Percentiles rank a stretch among this genome's conserved stretches.
phyloP scores from a whole-genome alignment of 108 stramenopile genomes.

The Cyclotella kingstonii region DNA sequence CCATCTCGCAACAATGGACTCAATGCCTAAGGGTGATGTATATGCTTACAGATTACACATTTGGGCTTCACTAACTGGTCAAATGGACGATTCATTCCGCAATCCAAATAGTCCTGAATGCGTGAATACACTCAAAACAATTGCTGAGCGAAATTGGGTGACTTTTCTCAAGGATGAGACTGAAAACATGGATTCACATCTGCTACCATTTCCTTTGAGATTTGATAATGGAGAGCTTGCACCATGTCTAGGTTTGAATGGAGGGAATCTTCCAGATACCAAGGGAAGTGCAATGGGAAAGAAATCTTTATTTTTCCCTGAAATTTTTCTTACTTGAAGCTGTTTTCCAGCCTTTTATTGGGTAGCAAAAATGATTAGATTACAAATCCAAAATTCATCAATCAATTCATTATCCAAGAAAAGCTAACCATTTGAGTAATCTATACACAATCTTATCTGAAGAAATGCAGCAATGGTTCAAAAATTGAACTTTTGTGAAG shows the following conservation, averaged over 20 bases:
- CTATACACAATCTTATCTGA: too few species aligned
- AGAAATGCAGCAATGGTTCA: too few species aligned
- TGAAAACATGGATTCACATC: conserved; percentile 42
- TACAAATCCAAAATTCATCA: background rate
- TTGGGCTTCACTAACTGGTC: conserved; percentile 42
- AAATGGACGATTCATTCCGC: conserved; percentile 47
- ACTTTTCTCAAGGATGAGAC: conserved; percentile 33
- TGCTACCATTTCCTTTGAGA: conserved; percentile 37
- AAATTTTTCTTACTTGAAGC: conserved; percentile 38
- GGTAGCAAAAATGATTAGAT: background rate
- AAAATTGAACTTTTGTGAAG: too few species aligned
- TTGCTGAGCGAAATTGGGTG: conserved; percentile 45
- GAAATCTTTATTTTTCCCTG: conserved; percentile 38
- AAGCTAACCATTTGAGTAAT: too few species aligned
- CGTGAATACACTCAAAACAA: conserved; percentile 34
- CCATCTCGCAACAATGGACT: conserved; percentile 36
- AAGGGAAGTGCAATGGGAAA: conserved; percentile 36
- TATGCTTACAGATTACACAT: conserved; percentile 46
- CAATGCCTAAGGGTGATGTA: conserved; percentile 40
- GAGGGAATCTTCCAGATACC: conserved; percentile 43
- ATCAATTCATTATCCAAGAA: too few species aligned
- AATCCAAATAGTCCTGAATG: conserved; percentile 44
- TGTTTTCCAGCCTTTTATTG: too few species aligned
- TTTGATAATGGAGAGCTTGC: conserved; percentile 28
- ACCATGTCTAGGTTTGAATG: conserved; percentile 29